Evolutionary conservation across 257 asterid species (phyloP).

Genomic region (Solanum etuberosum): DNA sequence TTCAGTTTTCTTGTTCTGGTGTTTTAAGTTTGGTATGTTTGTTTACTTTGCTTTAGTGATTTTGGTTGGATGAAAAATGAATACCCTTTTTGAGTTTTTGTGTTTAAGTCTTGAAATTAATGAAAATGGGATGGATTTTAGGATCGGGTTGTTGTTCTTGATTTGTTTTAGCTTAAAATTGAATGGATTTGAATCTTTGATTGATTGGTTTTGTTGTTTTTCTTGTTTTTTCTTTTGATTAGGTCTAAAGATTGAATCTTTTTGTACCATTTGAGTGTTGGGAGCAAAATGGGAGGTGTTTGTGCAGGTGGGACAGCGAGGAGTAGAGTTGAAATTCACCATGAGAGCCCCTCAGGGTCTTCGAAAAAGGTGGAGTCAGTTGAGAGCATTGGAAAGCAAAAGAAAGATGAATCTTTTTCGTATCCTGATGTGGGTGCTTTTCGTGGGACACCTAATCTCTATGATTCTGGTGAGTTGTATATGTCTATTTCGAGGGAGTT

Average conservation of each 20-base stretch:
- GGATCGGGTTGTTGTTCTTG: not conserved
- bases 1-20: not conserved
- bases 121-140: not conserved
- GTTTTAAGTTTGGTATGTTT: not conserved
- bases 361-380: conserved; percentile 61
- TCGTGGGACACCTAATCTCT: conserved; percentile 48
- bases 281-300: conserved; percentile 72
- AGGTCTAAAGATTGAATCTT: not conserved
- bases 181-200: not conserved
- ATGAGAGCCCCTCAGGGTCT: conserved; percentile 47
- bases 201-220: not conserved
- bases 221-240: not conserved
- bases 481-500: conserved; percentile 53
- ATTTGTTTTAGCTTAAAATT: not conserved
- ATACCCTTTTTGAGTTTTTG: not conserved
- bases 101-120: not conserved
- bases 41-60: not conserved
- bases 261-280: not conserved
- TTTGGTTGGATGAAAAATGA: not conserved
- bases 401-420: conserved; percentile 25
- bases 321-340: conserved; percentile 29
- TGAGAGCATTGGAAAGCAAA: conserved; percentile 31
- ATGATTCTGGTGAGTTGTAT: conserved; percentile 69
- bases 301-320: conserved; percentile 66
- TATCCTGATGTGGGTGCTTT: conserved; percentile 43